Base-by-base conservation (phyloP, 1,284 basidiomycete genomes). In the Trichosporon sp. region DNA sequence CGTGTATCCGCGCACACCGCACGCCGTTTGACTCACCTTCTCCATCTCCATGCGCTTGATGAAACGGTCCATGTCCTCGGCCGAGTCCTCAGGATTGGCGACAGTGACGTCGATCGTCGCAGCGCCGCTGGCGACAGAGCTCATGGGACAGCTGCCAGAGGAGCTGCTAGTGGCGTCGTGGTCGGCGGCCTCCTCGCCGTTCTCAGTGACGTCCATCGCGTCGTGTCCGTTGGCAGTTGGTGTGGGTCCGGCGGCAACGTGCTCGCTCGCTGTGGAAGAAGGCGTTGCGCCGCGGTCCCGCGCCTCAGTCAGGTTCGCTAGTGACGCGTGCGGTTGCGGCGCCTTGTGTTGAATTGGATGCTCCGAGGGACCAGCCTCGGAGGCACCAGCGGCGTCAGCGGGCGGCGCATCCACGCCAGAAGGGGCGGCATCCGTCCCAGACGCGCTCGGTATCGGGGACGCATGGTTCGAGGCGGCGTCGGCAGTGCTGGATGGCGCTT, bases 11-110 rank as follows among this genome's bases (percentile, higher is more conserved):
- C 38, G 64, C 38, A n/a, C 40, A 14, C 38, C 64, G 40, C 26
- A 19, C 46, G 8, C 43, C 26, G 14, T n/a, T n/a, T n/a, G 5
- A 76, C 79, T 67, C 71, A 83, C 81, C 79, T 82, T 81, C 66
- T 83, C 82, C 76, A 82, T 78, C 19, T 83, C 81, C 70, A 82
- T 76, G 51, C 79, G 76, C 64, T 76, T 78, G 66, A 80, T 63
- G 69, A 83, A 80, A 32, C 75, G 76, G 37, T 83, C 80, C 67
- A 80, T 74, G 68, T 80, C 81, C 31, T 75, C 78, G 16, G 78
- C 74, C 19, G 61, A 65, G 38, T 70, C 70, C 19, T 74, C 73
- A 43, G 66, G 51, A 31, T 65, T 67, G 10, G 68, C 70, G 59
- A 66, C 70, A 38, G 46, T 69, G 10, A 69, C 54, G n/a, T 71